Conservation (phyloP, 352 stramenopile species). For the Phytophthora pseudosyringae region DNA sequence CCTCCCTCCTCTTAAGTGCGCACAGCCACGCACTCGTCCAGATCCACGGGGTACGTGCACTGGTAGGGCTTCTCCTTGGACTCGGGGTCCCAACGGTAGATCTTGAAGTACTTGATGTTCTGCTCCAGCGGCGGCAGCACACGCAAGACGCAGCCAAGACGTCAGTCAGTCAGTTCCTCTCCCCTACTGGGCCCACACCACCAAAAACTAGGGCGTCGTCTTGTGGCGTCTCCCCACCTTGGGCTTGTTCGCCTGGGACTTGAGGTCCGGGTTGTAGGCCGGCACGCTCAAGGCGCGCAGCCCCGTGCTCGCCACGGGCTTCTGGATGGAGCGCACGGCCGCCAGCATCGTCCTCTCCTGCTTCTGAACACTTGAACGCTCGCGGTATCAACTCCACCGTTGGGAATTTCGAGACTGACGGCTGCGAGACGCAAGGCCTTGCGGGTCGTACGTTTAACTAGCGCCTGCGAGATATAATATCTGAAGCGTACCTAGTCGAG, state of each 20-base stretch:
- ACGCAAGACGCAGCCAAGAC: not conserved
- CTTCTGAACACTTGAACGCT: constrained; percentile 12
- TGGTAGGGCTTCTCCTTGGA: constrained; percentile 94
- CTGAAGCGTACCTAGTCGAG: constrained; percentile 27
- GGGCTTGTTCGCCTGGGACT: constrained; percentile 72
- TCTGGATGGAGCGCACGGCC: constrained; percentile 37
- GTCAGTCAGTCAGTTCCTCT: constrained; percentile 1
- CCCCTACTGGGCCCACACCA: constrained; percentile 6
- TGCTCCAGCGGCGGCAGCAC: constrained; percentile 38
- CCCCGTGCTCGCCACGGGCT: constrained; percentile 46
- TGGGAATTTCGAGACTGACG: constrained; percentile 49
- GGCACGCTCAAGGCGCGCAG: constrained; percentile 65
- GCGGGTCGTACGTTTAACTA: constrained; percentile 33
- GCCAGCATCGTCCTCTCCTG: constrained; percentile 37
- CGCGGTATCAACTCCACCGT: constrained; percentile 21
- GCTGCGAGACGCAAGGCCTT: constrained; percentile 19
- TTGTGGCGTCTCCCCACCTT: constrained; percentile 50
- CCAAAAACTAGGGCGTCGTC: constrained; percentile 12
- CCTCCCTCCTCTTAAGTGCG: not conserved
- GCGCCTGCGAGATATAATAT: constrained; percentile 10
- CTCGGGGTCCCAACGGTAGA: constrained; percentile 99
- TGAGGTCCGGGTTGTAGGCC: constrained; percentile 66
- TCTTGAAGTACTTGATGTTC: constrained; percentile 99
- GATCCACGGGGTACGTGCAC: constrained; percentile 97
- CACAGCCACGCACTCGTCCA: constrained; percentile 92